phyloP scores from a whole-genome alignment of 805 yeast genomes.

The Priceomyces medius region DNA sequence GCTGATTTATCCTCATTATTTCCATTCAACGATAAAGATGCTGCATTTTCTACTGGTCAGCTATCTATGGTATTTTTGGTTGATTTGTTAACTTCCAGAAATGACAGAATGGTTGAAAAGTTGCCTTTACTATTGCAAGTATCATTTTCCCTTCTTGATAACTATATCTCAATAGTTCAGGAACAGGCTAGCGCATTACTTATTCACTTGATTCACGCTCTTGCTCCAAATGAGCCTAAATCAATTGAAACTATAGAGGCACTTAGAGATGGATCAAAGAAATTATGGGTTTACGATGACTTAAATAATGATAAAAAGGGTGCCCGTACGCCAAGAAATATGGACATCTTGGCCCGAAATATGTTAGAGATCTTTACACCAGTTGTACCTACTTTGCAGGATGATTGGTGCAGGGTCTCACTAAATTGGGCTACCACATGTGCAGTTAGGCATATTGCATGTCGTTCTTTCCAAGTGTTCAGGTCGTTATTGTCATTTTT shows the following conservation, averaged over 20 bases:
- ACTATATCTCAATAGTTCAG: constrained; percentile 78
- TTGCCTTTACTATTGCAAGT: constrained; percentile 78
- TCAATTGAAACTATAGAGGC: constrained; percentile 56
- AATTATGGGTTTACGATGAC: constrained; percentile 86
- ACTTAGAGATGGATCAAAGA: constrained; percentile 42
- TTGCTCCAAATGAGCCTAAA: constrained; percentile 54
- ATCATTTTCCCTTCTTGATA: constrained; percentile 79
- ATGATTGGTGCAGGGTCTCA: constrained; percentile 82
- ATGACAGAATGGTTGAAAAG: constrained; percentile 57
- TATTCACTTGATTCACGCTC: constrained; percentile 66
- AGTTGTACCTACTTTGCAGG: constrained; percentile 54
- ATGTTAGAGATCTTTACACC: constrained; percentile 56
- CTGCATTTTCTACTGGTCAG: constrained; percentile 85
- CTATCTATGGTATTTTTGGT: constrained; percentile 81
- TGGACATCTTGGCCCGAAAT: constrained; percentile 72
- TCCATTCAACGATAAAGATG: constrained; percentile 55
- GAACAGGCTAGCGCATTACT: constrained; percentile 79
- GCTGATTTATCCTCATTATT: constrained; percentile 69
- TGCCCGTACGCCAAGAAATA: constrained; percentile 79
- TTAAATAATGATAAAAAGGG: constrained; percentile 69
- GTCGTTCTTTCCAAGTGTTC: constrained; percentile 92
- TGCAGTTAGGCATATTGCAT: constrained; percentile 95
- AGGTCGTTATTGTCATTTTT: constrained; percentile 77
- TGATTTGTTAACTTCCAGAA: constrained; percentile 69
- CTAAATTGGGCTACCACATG: constrained; percentile 96